These are phyloP conservation scores for Lycium barbarum DNA, from an alignment of 257 asterid genomes.

Conservation along the genomic window DNA sequence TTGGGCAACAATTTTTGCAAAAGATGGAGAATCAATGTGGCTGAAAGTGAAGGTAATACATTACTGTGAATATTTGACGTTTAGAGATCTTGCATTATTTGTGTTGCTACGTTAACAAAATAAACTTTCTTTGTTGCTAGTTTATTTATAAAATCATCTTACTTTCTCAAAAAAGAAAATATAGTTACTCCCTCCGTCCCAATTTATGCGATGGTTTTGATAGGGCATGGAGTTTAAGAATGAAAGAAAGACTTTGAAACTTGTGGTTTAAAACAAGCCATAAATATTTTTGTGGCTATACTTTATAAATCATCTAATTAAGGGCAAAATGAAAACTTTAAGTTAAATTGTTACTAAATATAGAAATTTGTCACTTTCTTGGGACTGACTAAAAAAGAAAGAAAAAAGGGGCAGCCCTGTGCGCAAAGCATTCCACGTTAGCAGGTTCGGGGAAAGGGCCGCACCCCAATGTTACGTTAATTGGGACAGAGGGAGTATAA, in stretches of 20 bases:
- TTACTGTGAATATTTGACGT: neutral
- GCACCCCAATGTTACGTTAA: neutral
- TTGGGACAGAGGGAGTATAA: neutral
- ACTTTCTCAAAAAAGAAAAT: neutral
- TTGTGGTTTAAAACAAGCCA: conserved; percentile 3
- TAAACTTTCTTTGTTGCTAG: neutral
- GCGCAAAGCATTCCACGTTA: too few species aligned
- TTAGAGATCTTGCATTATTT: conserved; percentile 2
- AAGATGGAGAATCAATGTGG: conserved; percentile 15
- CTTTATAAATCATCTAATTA: neutral
- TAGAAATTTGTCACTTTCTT: too few species aligned
- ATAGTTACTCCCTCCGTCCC: neutral
- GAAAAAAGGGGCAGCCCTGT: too few species aligned
- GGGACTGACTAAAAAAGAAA: too few species aligned
- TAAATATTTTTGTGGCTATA: neutral
- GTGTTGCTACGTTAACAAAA: neutral
- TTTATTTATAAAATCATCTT: neutral
- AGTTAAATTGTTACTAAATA: neutral
- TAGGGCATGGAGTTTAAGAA: neutral
- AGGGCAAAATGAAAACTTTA: neutral
- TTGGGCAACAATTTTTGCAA: conserved; percentile 19
- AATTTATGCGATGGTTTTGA: neutral
- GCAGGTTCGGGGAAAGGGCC: too few species aligned
- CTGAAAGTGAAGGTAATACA: conserved; percentile 21
- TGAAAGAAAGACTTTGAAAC: neutral